phyloP scores from a whole-genome alignment of 768 basidiomycete species.

The Phylloporus scabripes region DNA sequence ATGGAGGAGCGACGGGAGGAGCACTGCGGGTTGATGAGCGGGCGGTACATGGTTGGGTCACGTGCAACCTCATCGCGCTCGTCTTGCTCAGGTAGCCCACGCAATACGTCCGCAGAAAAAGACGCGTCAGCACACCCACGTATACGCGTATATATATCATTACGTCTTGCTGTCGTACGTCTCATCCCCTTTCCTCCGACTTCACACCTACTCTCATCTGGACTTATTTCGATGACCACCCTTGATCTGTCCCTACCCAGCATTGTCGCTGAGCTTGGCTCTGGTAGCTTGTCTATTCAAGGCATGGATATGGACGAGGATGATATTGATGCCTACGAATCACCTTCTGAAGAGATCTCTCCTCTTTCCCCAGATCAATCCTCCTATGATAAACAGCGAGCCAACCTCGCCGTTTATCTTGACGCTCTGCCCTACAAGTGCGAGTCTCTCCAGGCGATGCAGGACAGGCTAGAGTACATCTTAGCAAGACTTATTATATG shows the following conservation, averaged over 20 bases:
- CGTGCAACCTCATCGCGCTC: conserved; percentile 6
- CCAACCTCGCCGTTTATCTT: conserved; percentile 60
- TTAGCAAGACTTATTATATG: conserved; percentile 63
- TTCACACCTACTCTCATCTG: conserved; percentile 17
- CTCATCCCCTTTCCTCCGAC: conserved; percentile 13
- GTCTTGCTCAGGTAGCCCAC: conserved; percentile 1
- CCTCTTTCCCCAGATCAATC: conserved; percentile 26
- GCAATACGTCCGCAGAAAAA: conserved; percentile 14
- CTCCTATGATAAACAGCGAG: conserved; percentile 52
- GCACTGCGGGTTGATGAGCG: background rate
- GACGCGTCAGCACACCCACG: conserved; percentile 27
- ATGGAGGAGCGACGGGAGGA: conserved; percentile 3
- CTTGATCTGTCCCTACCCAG: conserved; percentile 18
- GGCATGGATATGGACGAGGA: conserved; percentile 53
- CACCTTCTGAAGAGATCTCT: conserved; percentile 33
- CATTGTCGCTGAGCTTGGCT: conserved; percentile 23
- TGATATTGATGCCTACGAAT: conserved; percentile 41
- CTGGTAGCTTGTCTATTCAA: conserved; percentile 20
- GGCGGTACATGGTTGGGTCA: conserved; percentile 13
- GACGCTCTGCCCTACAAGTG: conserved; percentile 67
- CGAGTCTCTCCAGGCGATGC: conserved; percentile 70
- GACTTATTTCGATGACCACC: conserved; percentile 17
- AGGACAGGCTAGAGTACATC: conserved; percentile 60
- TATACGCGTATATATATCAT: conserved; percentile 11
- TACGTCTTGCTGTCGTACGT: conserved; percentile 20